Evolutionary conservation across 345 rosid genomes (phyloP).

Genomic region (Arabis alpina): DNA sequence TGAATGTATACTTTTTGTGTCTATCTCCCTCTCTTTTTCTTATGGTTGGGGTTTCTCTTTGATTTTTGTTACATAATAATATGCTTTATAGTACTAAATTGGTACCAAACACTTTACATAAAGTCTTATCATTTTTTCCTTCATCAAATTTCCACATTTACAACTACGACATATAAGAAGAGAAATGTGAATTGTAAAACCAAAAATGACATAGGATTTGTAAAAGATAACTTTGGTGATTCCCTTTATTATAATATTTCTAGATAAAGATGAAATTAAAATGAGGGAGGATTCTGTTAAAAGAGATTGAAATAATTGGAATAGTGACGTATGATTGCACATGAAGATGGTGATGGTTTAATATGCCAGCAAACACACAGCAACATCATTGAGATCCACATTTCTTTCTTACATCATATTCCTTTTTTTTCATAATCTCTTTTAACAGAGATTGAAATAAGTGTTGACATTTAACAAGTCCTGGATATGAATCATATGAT

Average conservation of each 20-base stretch:
- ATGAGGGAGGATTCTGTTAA: background rate
- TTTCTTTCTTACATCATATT: conserved; percentile 40
- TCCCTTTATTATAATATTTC: background rate
- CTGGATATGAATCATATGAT: conserved; percentile 18
- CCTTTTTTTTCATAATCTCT: conserved; percentile 10
- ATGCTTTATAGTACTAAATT: conserved; percentile 24
- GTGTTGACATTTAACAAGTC: conserved; percentile 26
- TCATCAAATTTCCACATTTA: background rate
- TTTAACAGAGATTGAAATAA: background rate
- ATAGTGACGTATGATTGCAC: conserved; percentile 42
- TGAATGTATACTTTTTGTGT: conserved; percentile 34
- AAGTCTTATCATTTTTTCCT: background rate
- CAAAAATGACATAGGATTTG: background rate
- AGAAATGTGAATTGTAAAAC: background rate
- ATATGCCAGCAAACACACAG: conserved; percentile 46
- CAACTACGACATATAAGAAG: background rate
- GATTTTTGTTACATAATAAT: background rate
- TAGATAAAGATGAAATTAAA: conserved; percentile 9
- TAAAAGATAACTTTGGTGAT: background rate
- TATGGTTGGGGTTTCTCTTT: background rate
- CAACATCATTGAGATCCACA: conserved; percentile 44
- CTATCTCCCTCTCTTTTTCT: conserved; percentile 5
- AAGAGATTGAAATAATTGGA: conserved; percentile 24
- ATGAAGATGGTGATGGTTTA: conserved; percentile 43
- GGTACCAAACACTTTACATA: conserved; percentile 16